phyloP scores from a whole-genome alignment of 1,284 basidiomycete genomes.

The Moesziomyces sp. region DNA sequence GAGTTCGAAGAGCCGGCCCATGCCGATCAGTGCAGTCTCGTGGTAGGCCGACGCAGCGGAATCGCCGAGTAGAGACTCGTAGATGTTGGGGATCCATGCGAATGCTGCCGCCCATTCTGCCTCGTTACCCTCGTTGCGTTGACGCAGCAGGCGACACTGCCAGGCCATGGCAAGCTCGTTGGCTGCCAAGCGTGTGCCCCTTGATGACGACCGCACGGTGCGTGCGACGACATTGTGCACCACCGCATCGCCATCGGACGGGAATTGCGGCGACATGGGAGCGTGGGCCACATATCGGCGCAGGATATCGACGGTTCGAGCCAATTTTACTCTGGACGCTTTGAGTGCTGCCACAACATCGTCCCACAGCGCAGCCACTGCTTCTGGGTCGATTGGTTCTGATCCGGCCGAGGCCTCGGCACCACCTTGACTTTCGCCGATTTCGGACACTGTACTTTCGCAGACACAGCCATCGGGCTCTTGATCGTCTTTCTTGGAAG shows the following conservation, averaged over 20 bases:
- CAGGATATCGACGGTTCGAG: conserved; percentile 28
- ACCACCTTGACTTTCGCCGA: neutral
- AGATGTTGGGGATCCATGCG: conserved; percentile 16
- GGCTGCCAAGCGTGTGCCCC: conserved; percentile 22
- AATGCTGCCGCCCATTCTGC: conserved; percentile 27
- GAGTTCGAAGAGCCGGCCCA: conserved; percentile 37
- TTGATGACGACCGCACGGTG: conserved; percentile 17
- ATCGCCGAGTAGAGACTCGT: conserved; percentile 21
- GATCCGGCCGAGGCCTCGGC: neutral
- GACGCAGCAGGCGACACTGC: conserved; percentile 24
- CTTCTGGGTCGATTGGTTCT: neutral
- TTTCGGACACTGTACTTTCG: neutral
- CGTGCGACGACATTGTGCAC: conserved; percentile 20
- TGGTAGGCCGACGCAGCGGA: conserved; percentile 8
- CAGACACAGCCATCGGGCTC: neutral
- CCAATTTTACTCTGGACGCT: conserved; percentile 8
- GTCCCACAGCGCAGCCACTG: conserved; percentile 22
- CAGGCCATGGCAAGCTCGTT: conserved; percentile 35
- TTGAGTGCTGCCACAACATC: conserved; percentile 18
- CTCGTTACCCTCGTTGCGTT: conserved; percentile 23
- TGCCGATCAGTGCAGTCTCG: conserved; percentile 48
- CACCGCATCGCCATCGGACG: conserved; percentile 19
- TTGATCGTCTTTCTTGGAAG: neutral
- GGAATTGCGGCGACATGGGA: conserved; percentile 5
- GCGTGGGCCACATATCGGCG: conserved; percentile 30